Conservation (phyloP, 2,329 filamentous ascomycete genomes). For the Aspergillus japonicus region DNA sequence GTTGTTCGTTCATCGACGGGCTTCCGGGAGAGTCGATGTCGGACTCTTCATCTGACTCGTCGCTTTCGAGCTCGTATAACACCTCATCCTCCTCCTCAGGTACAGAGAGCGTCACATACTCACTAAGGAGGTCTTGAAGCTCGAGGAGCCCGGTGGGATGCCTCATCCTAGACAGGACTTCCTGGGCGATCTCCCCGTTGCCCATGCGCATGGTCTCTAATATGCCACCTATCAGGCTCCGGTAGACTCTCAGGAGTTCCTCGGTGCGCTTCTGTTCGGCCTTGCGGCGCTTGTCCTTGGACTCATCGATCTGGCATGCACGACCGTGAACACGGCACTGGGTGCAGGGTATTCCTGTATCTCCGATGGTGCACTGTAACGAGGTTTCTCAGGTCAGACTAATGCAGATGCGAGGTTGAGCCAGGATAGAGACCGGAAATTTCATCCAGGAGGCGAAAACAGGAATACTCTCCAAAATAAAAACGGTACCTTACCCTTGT, state of each 20-base stretch:
- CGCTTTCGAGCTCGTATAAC: too few relatives aligned
- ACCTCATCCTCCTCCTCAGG: too few relatives aligned
- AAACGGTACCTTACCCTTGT: slow-evolving; percentile 32
- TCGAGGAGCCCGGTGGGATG: background rate
- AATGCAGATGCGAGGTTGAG: background rate
- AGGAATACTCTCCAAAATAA: background rate
- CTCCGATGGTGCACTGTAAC: slow-evolving; percentile 30
- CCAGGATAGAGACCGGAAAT: background rate
- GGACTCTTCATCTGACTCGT: too few relatives aligned
- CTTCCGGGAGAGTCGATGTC: too few relatives aligned
- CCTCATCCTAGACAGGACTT: slow-evolving; percentile 27
- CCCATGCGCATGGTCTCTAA: slow-evolving; percentile 26
- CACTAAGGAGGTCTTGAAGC: too few relatives aligned
- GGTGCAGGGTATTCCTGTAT: slow-evolving; percentile 28
- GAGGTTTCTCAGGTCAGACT: slow-evolving; percentile 1
- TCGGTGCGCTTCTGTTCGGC: slow-evolving; percentile 29
- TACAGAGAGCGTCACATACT: too few relatives aligned
- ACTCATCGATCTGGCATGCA: slow-evolving; percentile 33
- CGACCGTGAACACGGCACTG: slow-evolving; percentile 36
- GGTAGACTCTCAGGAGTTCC: slow-evolving; percentile 30
- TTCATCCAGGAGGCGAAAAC: background rate
- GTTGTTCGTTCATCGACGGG: too few relatives aligned
- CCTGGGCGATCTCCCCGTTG: slow-evolving; percentile 21
- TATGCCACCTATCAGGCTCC: slow-evolving; percentile 28
- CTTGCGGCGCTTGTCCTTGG: slow-evolving; percentile 39